Evolutionary conservation across 2,329 filamentous ascomycete genomes (phyloP), one percentile per base, ranked within the genome.

Genomic region (Teratosphaeria pseudoeucalypti): DNA sequence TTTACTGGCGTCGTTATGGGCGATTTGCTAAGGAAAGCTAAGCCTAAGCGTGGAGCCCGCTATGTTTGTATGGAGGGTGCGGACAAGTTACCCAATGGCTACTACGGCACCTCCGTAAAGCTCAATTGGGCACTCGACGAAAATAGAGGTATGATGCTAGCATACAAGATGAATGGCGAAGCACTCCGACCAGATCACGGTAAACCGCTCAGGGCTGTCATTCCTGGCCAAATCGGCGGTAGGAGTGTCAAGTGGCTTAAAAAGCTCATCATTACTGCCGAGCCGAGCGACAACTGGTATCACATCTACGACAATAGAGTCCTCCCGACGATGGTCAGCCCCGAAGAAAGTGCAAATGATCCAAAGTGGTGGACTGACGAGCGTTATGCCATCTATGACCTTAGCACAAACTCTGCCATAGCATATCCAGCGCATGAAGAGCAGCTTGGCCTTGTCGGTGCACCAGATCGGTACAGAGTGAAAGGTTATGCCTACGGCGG

Each of bases 221-320:
- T 96, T 3, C 92, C 92, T 0, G 92, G 92, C 0, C 90, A 95
- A 72, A 96, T 96, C 62, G 92, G 92, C 37, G 92, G 91, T 0
- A 82, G 92, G 63, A 95, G 90, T 71, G 91, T 96, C 34, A 96
- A 96, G 74, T 96, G 92, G 92, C 72, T 96, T 60, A 92, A 87
- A 76, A 86, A 81, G 64, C 81, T 96, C 61, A 87, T 91, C 52
- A 73, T 96, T 56, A 92, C 90, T 0, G 82, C 85, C 10, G 78
- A 81, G 27, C 90, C 91, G 0, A 95, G 90, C 70, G 87, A 92
- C 63, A 96, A 95, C 70, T 95, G 90, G 90, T 96, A 96, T 68
- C 92, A 96, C 73, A 90, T 95, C 63, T 92, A 94, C 73, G 92
- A 96, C 72, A 96, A 96, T 71, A 80, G 90, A 60, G 90, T 96